Evolutionary conservation across 192 early-diverging fungal genomes (phyloP).

Genomic region (Backusella australiensis): DNA sequence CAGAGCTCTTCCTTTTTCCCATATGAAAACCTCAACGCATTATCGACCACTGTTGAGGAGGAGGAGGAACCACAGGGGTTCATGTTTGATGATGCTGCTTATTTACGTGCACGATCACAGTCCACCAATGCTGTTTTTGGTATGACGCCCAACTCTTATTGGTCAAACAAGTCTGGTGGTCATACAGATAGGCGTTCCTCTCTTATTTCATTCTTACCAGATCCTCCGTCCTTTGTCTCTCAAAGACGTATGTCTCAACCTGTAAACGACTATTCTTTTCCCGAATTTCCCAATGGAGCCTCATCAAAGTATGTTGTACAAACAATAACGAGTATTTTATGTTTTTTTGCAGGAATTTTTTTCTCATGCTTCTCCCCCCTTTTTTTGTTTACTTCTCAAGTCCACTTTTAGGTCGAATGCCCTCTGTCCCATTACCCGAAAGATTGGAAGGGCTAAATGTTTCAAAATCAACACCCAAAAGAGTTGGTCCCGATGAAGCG

Average conservation of each 20-base stretch:
- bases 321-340: neutral
- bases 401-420: constrained; percentile 6
- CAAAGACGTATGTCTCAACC: constrained; percentile 35
- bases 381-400: neutral
- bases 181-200: constrained; percentile 9
- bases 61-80: neutral
- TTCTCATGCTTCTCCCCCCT: neutral
- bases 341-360: neutral
- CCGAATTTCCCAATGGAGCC: constrained; percentile 6
- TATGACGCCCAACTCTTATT: neutral
- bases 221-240: constrained; percentile 58
- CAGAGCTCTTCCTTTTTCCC: constrained; percentile 33
- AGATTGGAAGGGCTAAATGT: neutral
- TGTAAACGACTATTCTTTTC: neutral
- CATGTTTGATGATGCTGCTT: neutral
- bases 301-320: neutral
- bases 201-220: constrained; percentile 9
- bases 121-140: neutral
- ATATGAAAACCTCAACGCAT: constrained; percentile 12
- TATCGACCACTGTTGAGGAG: constrained; percentile 7
- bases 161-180: neutral
- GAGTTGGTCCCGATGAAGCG: neutral
- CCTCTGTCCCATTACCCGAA: neutral
- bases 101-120: constrained; percentile 9
- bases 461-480: neutral